Evolutionary conservation across 495 filamentous ascomycete species (phyloP).

Genomic region (Hypoxylon crocopeplum): DNA sequence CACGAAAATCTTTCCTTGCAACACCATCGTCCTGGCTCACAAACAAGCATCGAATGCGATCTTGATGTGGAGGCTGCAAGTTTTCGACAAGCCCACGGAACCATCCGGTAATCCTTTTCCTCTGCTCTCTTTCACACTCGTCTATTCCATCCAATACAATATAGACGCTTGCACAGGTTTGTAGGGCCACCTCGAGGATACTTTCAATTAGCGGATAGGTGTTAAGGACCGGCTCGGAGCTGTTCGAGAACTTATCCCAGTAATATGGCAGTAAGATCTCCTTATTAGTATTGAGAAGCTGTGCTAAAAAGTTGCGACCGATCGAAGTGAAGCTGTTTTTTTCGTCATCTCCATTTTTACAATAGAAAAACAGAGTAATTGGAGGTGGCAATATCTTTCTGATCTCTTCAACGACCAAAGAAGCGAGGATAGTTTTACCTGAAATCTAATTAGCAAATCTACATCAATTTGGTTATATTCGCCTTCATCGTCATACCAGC

Average conservation of each 20-base stretch:
- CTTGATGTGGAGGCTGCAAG: background rate
- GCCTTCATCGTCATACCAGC: slow-evolving; percentile 35
- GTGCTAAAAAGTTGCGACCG: slow-evolving; percentile 34
- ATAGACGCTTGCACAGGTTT: slow-evolving; percentile 18
- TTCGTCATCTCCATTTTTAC: slow-evolving; percentile 32
- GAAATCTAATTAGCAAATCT: background rate
- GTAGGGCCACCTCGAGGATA: slow-evolving; percentile 31
- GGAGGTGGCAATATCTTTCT: slow-evolving; percentile 18
- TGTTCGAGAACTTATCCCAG: slow-evolving; percentile 27
- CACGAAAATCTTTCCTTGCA: slow-evolving; percentile 8
- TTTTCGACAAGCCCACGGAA: slow-evolving; percentile 11
- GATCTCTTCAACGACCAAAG: slow-evolving; percentile 5
- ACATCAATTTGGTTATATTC: too few species aligned
- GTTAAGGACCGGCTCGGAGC: slow-evolving; percentile 9
- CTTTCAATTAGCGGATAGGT: background rate
- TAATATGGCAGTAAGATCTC: slow-evolving; percentile 35
- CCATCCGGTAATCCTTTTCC: slow-evolving; percentile 15
- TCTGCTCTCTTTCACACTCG: slow-evolving; percentile 39
- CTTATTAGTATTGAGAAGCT: slow-evolving; percentile 35
- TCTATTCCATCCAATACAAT: slow-evolving; percentile 48
- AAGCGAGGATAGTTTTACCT: slow-evolving; percentile 12
- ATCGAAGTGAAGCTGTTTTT: slow-evolving; percentile 36
- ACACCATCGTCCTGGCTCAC: slow-evolving; percentile 13
- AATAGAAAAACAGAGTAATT: slow-evolving; percentile 44
- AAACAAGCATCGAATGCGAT: slow-evolving; percentile 6